Conservation (phyloP, 306 rosid genomes). For the Cucurbita moschata region DNA sequence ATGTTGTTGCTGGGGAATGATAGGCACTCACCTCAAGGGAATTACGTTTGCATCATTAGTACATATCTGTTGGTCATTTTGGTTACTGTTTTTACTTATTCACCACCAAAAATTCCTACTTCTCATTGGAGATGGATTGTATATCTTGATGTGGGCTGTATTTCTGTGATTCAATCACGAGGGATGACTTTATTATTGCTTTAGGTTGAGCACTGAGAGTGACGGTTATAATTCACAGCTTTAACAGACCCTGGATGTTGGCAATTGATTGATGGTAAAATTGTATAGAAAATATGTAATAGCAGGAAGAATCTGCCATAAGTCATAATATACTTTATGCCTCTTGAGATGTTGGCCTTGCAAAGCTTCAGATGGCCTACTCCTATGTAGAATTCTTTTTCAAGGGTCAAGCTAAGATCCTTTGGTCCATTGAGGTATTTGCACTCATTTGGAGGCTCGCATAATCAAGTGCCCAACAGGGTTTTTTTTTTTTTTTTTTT, state of each 20-base stretch:
- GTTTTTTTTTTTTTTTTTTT: too few relatives aligned
- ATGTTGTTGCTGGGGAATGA: not conserved
- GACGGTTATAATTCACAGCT: not conserved
- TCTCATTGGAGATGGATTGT: not conserved
- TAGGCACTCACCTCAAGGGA: not conserved
- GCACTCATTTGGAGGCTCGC: not conserved
- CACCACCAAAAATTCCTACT: not conserved
- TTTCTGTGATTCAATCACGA: not conserved
- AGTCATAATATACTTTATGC: not conserved
- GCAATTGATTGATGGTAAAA: not conserved
- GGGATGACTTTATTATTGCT: not conserved
- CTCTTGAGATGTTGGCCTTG: not conserved
- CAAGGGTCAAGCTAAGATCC: not conserved
- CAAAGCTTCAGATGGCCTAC: not conserved
- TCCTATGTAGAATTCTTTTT: not conserved
- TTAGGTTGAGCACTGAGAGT: not conserved
- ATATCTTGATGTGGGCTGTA: not conserved
- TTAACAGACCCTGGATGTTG: not conserved
- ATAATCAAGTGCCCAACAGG: not conserved
- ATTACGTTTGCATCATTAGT: not conserved
- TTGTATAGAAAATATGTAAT: not conserved
- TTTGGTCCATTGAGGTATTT: not conserved
- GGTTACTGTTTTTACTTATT: not conserved
- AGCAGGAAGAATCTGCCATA: not conserved
- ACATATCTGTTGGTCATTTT: not conserved